Evolutionary conservation across 805 yeast species (phyloP).

Genomic region (Wickerhamiella dianesei): DNA sequence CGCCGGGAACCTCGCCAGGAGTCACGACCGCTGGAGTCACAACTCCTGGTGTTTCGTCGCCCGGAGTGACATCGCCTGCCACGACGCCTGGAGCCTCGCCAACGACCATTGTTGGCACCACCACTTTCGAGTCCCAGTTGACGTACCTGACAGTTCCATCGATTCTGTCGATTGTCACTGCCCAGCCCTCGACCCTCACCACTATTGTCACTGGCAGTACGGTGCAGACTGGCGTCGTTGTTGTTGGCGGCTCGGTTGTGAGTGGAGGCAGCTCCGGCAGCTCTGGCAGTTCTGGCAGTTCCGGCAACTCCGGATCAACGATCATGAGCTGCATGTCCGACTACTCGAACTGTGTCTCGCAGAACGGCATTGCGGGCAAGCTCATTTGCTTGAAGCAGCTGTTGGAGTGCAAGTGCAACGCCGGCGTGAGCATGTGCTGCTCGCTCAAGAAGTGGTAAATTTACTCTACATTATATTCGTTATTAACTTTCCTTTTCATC

Average conservation of each 20-base stretch:
- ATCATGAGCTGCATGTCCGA: slow-evolving; percentile 14
- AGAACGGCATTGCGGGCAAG: slow-evolving; percentile 6
- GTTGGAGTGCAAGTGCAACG: slow-evolving; percentile 19
- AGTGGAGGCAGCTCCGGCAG: slow-evolving; percentile 7
- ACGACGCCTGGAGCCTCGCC: neutral
- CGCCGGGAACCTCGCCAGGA: too few species aligned
- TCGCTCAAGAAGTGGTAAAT: slow-evolving; percentile 7
- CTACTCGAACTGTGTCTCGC: slow-evolving; percentile 12
- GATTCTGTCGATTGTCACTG: slow-evolving; percentile 11
- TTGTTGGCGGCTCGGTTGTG: slow-evolving; percentile 4
- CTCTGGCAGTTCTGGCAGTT: slow-evolving; percentile 6
- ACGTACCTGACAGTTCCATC: slow-evolving; percentile 9
- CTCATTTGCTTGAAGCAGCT: slow-evolving; percentile 17
- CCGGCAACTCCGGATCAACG: slow-evolving; percentile 14
- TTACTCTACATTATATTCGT: too few species aligned
- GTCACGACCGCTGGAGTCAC: too few species aligned
- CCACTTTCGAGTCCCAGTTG: neutral
- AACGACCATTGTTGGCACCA: slow-evolving; percentile 1
- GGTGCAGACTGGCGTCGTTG: slow-evolving; percentile 10
- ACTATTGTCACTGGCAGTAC: slow-evolving; percentile 10
- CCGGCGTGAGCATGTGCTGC: slow-evolving; percentile 19
- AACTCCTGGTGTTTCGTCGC: neutral
- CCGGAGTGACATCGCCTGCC: neutral
- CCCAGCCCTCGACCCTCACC: slow-evolving; percentile 7
- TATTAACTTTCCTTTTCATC: neutral